Conservation (phyloP, 208 protist genomes). For the Acanthamoeba healyi region DNA sequence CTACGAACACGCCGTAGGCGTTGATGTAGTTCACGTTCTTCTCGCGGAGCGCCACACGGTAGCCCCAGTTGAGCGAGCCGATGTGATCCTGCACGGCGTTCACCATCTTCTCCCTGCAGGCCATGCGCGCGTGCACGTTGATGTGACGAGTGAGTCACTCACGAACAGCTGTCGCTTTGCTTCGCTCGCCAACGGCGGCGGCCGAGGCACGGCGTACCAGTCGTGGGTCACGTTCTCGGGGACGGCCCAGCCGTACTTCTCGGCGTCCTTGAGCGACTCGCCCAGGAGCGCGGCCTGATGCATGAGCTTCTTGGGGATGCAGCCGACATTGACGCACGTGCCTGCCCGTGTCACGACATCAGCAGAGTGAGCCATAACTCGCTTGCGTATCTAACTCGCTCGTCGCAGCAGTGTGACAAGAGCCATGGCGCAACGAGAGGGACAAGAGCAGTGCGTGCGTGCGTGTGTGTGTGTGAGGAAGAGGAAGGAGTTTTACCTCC, state of each 20-base stretch:
- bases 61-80: slow-evolving; percentile 90
- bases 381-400: no score
- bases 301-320: slow-evolving; percentile 94
- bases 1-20: slow-evolving; percentile 85
- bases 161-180: no score
- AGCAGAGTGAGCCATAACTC: no score
- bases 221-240: slow-evolving; percentile 18
- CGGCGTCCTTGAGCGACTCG: slow-evolving; percentile 82
- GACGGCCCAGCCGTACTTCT: slow-evolving; percentile 82
- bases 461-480: neutral
- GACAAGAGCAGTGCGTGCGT: neutral
- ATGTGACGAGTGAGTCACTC: no score
- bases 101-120: slow-evolving; percentile 77
- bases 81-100: slow-evolving; percentile 90
- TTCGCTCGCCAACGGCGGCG: slow-evolving; percentile 22
- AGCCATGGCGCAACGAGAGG: neutral
- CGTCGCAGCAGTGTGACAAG: no score
- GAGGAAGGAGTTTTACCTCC: slow-evolving; percentile 80
- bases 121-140: neutral
- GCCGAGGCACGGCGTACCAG: neutral
- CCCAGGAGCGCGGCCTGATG: slow-evolving; percentile 87
- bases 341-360: no score
- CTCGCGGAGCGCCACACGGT: slow-evolving; percentile 85
- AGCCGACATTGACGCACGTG: slow-evolving; percentile 93
- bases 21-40: slow-evolving; percentile 91